A percentile compares a stretch with the other conserved stretches of the same genome.
phyloP scores from a whole-genome alignment of 495 filamentous ascomycete species.

The Aspergillus ostianus region DNA sequence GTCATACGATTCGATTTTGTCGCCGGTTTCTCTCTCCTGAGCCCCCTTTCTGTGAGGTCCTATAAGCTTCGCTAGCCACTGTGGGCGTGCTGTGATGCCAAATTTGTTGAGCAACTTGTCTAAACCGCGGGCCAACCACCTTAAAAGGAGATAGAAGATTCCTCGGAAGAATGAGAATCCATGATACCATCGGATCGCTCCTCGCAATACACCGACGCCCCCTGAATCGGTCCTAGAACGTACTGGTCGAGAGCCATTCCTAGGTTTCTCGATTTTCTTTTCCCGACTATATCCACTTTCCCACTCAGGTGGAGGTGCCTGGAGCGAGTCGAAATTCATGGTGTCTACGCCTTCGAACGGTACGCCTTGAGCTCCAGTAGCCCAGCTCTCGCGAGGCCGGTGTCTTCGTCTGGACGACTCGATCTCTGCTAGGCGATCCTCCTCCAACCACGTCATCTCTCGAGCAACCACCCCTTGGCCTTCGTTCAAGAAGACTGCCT shows the following conservation, averaged over 20 bases:
- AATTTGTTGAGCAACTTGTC: slow-evolving; percentile 55
- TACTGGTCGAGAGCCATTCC: slow-evolving; percentile 39
- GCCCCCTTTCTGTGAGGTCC: slow-evolving; percentile 22
- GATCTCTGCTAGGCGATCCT: slow-evolving; percentile 68
- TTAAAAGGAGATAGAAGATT: slow-evolving; percentile 64
- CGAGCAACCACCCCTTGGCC: slow-evolving; percentile 71
- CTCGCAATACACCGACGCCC: slow-evolving; percentile 74
- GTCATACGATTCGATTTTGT: slow-evolving; percentile 37
- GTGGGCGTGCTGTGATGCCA: slow-evolving; percentile 61
- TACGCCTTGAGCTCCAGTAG: slow-evolving; percentile 28
- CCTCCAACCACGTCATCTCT: slow-evolving; percentile 88
- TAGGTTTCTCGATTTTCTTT: slow-evolving; percentile 52
- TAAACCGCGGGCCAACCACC: slow-evolving; percentile 54
- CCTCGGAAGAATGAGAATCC: slow-evolving; percentile 70
- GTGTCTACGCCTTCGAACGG: slow-evolving; percentile 31
- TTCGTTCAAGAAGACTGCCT: slow-evolving; percentile 94
- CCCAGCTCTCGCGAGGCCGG: slow-evolving; percentile 19
- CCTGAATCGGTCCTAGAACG: slow-evolving; percentile 46
- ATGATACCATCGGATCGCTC: slow-evolving; percentile 69
- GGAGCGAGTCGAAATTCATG: slow-evolving; percentile 35
- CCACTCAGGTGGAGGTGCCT: slow-evolving; percentile 30
- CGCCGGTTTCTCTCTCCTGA: slow-evolving; percentile 16
- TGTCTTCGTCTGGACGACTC: slow-evolving; percentile 37
- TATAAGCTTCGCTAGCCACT: slow-evolving; percentile 52
- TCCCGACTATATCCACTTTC: slow-evolving; percentile 69